Evolutionary conservation across 148 eudicot genomes (phyloP), one percentile per base, ranked within the genome.

Genomic region (Chenopodium berlandieri): DNA sequence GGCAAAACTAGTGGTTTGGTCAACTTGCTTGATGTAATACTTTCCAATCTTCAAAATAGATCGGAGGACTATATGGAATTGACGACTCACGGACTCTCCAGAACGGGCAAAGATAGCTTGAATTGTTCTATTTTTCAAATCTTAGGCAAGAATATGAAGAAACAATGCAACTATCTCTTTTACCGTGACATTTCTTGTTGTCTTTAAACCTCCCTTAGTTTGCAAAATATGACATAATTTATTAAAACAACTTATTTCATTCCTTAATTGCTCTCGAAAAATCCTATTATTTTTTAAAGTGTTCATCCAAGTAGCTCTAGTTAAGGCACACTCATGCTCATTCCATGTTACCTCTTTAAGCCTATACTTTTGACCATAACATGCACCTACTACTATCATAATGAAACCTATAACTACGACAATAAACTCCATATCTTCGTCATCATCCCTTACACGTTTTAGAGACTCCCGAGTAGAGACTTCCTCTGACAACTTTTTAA

Each of bases 81-180:
- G 11, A 47, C 12, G 50, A 10, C 50, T 47, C 50, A 47, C 50
- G 12, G 50, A 8, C 50, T 76, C 68, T 30, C 27, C 67, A 2
- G 25, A 60, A 31, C 68, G 50, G 8, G 50, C 6, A 56, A 76
- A 76, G 40, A 60, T 10, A 11, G 79, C 7, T 58, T 31, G 23
- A 17, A 76, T 76, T 7, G 52, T 76, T 76, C 52, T 9, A 76
- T 76, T 58, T n/a, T 76, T 76, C 5, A 20, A 12, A 22, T 72
- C 27, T 19, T 72, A 56, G 16, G 65, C 78, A 52, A 75, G 78
- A 50, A 30, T 17, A 32, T 76, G 67, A 7, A 76, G 62, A 60
- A 76, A 76, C 20, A 34, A 60, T 16, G 67, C 67, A 5, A 76
- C 78, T 19, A 60, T 44, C 60, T 76, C 78, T 76, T 20, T 37